Base-by-base conservation (phyloP, 257 asterid species). In the Scutellaria galericulata region DNA sequence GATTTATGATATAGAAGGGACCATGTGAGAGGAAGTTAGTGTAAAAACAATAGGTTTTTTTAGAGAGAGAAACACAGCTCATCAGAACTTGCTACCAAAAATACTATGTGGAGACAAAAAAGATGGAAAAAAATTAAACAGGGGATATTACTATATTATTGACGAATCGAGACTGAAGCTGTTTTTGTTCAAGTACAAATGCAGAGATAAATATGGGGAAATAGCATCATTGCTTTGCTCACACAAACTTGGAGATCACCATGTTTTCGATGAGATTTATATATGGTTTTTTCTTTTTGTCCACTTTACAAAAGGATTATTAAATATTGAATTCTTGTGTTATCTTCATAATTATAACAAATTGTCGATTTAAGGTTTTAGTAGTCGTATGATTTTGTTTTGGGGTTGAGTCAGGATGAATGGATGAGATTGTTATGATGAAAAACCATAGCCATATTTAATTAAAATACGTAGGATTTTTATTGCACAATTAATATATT, bases 141-240 rank as follows among this genome's bases (percentile, higher is more conserved):
- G 47, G 61, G 64, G 10, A 47, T 12, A 27, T 47, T 75, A 74
- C 66, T 46, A 47, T 6, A 18, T 39, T 31, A 71, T 54, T 72
- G 54, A 72, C 63, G 70, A 77, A 20, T 56, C 18, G 44, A 52
- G 67, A 62, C 5, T 27, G 9, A 15, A 6, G 7, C 50, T 7
- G 61, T 46, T 58, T 31, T 70, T 46, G 60, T 59, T 71, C 1
- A n/a, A 41, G 52, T 71, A 22, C 37, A 22, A 11, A 51, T 7
- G 41, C 75, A 58, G 77, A 60, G 63, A 46, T 15, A 46, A 52
- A 44, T 46, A 66, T 41, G 75, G 57, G 67, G 60, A 83, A 76
- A 83, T 66, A 79, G 88, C 87, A 88, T 84, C 83, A 84, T 79
- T 83, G 85, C 85, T 41, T 75, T 70, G 74, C 84, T 71, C 88